These are phyloP conservation scores for Blepharisma japonicum DNA, from an alignment of 73 alveolate genomes.

Conservation along the genomic window DNA sequence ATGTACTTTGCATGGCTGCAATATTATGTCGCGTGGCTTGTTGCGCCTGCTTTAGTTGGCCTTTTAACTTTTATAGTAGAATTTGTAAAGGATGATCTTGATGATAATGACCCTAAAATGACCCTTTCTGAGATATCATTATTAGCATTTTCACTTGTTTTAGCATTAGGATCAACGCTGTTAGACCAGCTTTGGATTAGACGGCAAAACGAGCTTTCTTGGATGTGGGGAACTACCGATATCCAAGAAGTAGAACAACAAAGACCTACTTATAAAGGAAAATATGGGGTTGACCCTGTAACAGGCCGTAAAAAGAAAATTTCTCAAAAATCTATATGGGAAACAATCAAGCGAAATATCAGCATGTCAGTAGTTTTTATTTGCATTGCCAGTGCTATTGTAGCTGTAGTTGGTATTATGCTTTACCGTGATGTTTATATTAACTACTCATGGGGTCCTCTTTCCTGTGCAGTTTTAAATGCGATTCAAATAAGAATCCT, in stretches of 20 bases:
- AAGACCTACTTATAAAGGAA: slow-evolving; percentile 38
- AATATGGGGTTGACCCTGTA: background rate
- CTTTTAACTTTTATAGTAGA: background rate
- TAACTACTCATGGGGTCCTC: slow-evolving; percentile 5
- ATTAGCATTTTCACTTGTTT: background rate
- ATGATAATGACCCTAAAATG: background rate
- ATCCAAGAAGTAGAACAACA: slow-evolving; percentile 36
- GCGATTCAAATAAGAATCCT: slow-evolving; percentile 35
- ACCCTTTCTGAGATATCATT: background rate
- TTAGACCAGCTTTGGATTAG: slow-evolving; percentile 40
- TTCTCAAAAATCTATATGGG: too few species aligned
- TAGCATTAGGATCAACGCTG: slow-evolving; percentile 32
- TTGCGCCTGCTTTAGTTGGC: slow-evolving; percentile 31
- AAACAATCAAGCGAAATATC: background rate
- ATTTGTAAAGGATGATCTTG: background rate
- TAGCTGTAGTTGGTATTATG: slow-evolving; percentile 19
- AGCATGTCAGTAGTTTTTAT: slow-evolving; percentile 25
- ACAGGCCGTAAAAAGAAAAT: slow-evolving; percentile 20
- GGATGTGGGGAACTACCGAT: slow-evolving; percentile 47
- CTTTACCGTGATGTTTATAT: background rate
- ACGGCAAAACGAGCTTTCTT: slow-evolving; percentile 22
- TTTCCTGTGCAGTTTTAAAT: slow-evolving; percentile 26
- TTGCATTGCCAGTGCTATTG: slow-evolving; percentile 23
- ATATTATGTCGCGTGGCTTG: slow-evolving; percentile 28
- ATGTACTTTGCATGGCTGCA: slow-evolving; percentile 27